phyloP scores from a whole-genome alignment of 257 asterid genomes.

The Cynanchum wilfordii region DNA sequence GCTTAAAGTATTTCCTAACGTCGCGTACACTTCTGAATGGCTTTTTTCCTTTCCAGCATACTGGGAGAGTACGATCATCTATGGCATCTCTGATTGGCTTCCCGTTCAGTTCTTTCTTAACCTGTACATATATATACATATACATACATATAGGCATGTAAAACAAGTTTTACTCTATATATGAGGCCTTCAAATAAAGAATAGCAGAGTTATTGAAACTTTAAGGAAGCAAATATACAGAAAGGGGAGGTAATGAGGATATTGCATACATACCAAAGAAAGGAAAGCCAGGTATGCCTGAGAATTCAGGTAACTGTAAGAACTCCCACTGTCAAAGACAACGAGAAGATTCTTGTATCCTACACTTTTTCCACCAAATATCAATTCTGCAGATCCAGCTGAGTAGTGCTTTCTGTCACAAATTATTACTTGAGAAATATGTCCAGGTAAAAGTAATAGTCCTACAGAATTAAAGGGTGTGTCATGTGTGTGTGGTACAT shows the following conservation, averaged over 20 bases:
- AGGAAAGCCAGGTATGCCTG: slow-evolving; percentile 61
- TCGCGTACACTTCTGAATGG: slow-evolving; percentile 67
- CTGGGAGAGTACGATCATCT: slow-evolving; percentile 72
- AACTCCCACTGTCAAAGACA: slow-evolving; percentile 97
- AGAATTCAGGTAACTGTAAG: slow-evolving; percentile 72
- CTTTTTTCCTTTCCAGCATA: slow-evolving; percentile 86
- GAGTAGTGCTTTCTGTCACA: slow-evolving; percentile 71
- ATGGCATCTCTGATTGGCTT: slow-evolving; percentile 63
- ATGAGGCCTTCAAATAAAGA: background rate
- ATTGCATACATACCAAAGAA: slow-evolving; percentile 49
- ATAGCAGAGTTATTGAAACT: background rate
- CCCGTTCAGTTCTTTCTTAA: slow-evolving; percentile 57
- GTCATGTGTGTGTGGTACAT: background rate
- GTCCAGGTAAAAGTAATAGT: background rate
- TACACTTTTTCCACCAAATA: slow-evolving; percentile 62
- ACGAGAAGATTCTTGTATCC: slow-evolving; percentile 68
- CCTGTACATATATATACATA: slow-evolving; percentile 23
- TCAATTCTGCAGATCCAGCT: slow-evolving; percentile 73
- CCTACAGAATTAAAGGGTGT: background rate
- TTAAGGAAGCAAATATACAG: background rate
- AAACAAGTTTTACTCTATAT: background rate
- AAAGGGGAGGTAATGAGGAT: background rate
- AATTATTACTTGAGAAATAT: slow-evolving; percentile 13
- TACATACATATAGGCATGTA: background rate
- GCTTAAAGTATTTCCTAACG: slow-evolving; percentile 75